Conservation (phyloP, 495 filamentous ascomycete genomes). For the Annulohypoxylon stygium region DNA sequence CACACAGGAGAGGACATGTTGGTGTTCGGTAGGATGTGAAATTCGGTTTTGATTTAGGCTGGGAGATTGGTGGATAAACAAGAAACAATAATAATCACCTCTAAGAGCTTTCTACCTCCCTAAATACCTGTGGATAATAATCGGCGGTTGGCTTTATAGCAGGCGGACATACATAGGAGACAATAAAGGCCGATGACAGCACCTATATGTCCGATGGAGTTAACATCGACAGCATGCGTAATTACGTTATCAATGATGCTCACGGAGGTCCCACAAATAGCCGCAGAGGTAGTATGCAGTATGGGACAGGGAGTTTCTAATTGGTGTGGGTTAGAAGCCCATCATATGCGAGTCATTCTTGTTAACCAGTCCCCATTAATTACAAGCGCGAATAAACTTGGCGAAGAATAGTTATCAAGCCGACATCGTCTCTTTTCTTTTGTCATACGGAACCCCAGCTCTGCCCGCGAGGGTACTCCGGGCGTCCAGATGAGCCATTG, state of each 20-base stretch:
- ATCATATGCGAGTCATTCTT: too few relatives aligned
- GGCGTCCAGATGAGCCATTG: too few relatives aligned
- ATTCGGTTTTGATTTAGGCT: neutral
- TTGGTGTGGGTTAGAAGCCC: too few relatives aligned
- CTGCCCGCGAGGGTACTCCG: too few relatives aligned
- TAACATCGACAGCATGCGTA: constrained; percentile 23
- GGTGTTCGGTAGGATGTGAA: neutral
- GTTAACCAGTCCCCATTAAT: too few relatives aligned
- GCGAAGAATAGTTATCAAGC: too few relatives aligned
- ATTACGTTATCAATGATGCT: constrained; percentile 13
- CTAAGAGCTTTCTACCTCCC: neutral
- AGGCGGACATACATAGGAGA: neutral
- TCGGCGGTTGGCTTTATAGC: neutral
- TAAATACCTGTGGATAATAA: neutral
- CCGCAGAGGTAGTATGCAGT: too few relatives aligned
- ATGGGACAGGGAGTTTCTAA: too few relatives aligned
- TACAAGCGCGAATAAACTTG: too few relatives aligned
- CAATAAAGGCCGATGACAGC: constrained; percentile 11
- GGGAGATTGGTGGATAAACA: neutral
- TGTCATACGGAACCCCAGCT: too few relatives aligned
- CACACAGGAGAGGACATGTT: constrained; percentile 48
- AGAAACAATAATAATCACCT: neutral
- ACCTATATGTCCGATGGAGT: constrained; percentile 20
- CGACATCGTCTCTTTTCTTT: too few relatives aligned
- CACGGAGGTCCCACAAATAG: too few relatives aligned